These are phyloP conservation scores for Penicillium aurantiogriseum DNA, from an alignment of 2,329 filamentous ascomycete genomes.

Conservation along the genomic window DNA sequence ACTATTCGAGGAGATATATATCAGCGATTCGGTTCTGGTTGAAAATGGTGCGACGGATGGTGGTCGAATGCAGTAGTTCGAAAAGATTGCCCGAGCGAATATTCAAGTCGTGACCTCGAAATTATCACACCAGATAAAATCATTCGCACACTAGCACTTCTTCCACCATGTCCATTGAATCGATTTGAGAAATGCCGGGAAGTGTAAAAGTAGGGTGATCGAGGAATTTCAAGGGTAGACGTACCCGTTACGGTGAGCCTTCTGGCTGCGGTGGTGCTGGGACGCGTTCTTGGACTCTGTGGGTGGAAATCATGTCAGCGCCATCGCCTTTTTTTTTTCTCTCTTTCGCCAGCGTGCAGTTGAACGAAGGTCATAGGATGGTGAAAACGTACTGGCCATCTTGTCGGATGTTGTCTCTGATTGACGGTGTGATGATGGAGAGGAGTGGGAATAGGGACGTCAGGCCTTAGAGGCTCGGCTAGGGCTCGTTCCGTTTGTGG, in stretches of 20 bases:
- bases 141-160: neutral
- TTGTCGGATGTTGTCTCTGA: conserved; percentile 45
- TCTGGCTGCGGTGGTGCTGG: conserved; percentile 97
- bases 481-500: conserved; percentile 40
- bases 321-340: conserved; percentile 13
- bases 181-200: neutral
- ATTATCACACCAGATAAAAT: neutral
- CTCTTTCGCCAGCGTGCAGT: neutral
- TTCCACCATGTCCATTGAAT: neutral
- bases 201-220: neutral
- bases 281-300: conserved; percentile 99
- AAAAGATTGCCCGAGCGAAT: conserved; percentile 3
- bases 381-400: conserved; percentile 46
- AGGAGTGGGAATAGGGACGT: conserved; percentile 30
- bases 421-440: conserved; percentile 41
- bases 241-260: conserved; percentile 99
- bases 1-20: conserved; percentile 52
- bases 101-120: conserved; percentile 3
- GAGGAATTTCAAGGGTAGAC: conserved; percentile 38
- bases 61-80: conserved; percentile 1
- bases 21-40: conserved; percentile 23
- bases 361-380: conserved; percentile 2
- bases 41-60: neutral
- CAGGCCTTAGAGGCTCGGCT: conserved; percentile 34
- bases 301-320: conserved; percentile 29